Base-by-base conservation (phyloP, 2,329 filamentous ascomycete genomes). In the Sporothrix euskadiensis region DNA sequence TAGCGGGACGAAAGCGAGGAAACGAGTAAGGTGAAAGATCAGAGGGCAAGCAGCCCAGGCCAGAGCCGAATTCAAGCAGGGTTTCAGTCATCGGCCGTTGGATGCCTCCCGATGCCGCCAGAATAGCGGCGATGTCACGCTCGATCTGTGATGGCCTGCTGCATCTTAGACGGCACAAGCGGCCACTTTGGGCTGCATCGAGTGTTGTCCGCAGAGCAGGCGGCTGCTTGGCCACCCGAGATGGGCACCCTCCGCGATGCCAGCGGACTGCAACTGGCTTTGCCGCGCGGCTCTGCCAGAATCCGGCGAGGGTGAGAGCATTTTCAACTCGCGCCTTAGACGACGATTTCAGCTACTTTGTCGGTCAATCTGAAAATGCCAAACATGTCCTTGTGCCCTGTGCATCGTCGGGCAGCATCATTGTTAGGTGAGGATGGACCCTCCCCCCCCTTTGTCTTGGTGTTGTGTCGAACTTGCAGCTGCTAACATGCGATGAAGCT, bases 401-500 rank as follows among this genome's bases (percentile, higher is more conserved):
- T 73, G 85, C 84, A 71, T 88, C 85, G 1, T 83, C 85, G 2
- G 87, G 87, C 30, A 78, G 80, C 76, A 83, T 88, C 56, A 82
- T 80, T 14, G 81, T 89, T 70, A 86, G 87, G 87, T 88, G 78
- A 75, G 85, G 78, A 1, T 2, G 8, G 16, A 19, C 6, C 26
- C 4, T 14, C 1, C 4, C 5, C 2, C 5, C 6, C 32, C 22
- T 19, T 19, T 52, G 19, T 54, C 7, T 30, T 9, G 4, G 19
- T 3, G 3, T 1, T 39, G 22, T 5, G 10, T 39, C 30, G 5
- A 16, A 7, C 8, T 7, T 22, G 7, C 30, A 22, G 3, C 7
- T 4, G 26, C 57, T 35, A n/a, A 49, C n/a, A 8, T 41, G 16
- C n/a, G 7, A 16, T 22, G 19, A 30, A 88, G 87, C 77, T 81